These are phyloP conservation scores for Phytophthora aleatoria DNA, from an alignment of 352 stramenopile genomes.

Conservation along the genomic window DNA sequence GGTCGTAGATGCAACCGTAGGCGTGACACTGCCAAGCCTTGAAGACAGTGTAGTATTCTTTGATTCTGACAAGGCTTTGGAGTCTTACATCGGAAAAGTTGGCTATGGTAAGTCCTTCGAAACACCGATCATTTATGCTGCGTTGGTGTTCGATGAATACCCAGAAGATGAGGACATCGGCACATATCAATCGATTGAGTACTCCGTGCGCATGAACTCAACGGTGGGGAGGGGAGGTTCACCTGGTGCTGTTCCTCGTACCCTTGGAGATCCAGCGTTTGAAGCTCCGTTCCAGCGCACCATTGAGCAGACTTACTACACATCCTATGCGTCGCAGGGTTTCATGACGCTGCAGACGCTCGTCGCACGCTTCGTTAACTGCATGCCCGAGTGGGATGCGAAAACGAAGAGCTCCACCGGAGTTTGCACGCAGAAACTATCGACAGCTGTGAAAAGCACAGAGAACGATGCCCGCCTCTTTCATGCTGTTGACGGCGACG, in stretches of 20 bases:
- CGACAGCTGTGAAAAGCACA: conserved; percentile 31
- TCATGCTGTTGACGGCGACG: conserved; percentile 34
- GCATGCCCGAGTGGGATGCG: conserved; percentile 53
- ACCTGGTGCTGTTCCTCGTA: conserved; percentile 42
- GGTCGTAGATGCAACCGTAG: conserved; percentile 9
- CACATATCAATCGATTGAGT: conserved; percentile 53
- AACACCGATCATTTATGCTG: conserved; percentile 57
- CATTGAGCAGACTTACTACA: conserved; percentile 47
- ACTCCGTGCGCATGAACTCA: conserved; percentile 70
- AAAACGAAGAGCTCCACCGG: conserved; percentile 43
- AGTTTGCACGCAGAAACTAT: conserved; percentile 47
- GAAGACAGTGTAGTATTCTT: conserved; percentile 74
- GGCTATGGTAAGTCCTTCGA: conserved; percentile 54
- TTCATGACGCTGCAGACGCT: conserved; percentile 79
- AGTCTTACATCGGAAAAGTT: conserved; percentile 44
- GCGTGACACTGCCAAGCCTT: conserved; percentile 50
- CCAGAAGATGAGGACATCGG: conserved; percentile 51
- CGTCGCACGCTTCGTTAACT: conserved; percentile 64
- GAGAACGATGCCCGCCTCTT: conserved; percentile 35
- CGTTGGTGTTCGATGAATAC: conserved; percentile 63
- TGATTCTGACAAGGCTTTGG: conserved; percentile 41
- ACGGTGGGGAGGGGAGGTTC: conserved; percentile 32
- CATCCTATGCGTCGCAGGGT: conserved; percentile 42
- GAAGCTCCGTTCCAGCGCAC: conserved; percentile 53
- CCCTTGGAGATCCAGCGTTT: conserved; percentile 50